A percentile compares a stretch with the other conserved stretches of the same genome.
These are phyloP conservation scores for Lepidium didymum DNA, from an alignment of 345 rosid species.

Conservation along the genomic window DNA sequence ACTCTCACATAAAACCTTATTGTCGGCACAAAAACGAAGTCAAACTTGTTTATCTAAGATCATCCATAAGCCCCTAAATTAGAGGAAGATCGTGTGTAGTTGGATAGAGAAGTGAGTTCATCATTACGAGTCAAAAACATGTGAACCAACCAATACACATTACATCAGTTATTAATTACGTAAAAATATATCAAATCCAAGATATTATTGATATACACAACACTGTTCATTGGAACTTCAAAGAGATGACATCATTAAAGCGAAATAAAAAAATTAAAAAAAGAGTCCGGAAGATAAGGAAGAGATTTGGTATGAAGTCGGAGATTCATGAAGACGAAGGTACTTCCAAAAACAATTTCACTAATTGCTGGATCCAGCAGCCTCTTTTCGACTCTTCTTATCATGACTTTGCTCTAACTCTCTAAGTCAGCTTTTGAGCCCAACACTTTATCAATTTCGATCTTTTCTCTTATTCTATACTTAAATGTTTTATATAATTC, in stretches of 20 bases:
- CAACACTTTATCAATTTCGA: neutral
- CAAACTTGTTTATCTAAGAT: too few relatives aligned
- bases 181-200: neutral
- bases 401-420: neutral
- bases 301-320: slow-evolving; percentile 1
- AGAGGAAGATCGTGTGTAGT: too few relatives aligned
- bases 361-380: slow-evolving; percentile 20
- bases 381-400: slow-evolving; percentile 8
- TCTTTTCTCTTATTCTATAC: neutral
- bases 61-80: too few relatives aligned
- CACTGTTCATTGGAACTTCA: slow-evolving; percentile 15
- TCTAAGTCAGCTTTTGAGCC: slow-evolving; percentile 6
- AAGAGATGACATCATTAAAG: slow-evolving; percentile 12
- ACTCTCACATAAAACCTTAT: too few relatives aligned
- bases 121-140: too few relatives aligned
- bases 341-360: slow-evolving; percentile 20
- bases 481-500: neutral
- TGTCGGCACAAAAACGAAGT: too few relatives aligned
- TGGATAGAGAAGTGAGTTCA: too few relatives aligned
- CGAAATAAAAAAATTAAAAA: neutral
- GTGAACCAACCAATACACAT: too few relatives aligned
- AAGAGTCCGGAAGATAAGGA: slow-evolving; percentile 11
- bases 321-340: neutral
- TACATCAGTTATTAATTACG: too few relatives aligned
- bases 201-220: neutral